These are phyloP conservation scores for Arthrobotrys sinensis DNA, from an alignment of 2,329 filamentous ascomycete genomes.

Conservation along the genomic window DNA sequence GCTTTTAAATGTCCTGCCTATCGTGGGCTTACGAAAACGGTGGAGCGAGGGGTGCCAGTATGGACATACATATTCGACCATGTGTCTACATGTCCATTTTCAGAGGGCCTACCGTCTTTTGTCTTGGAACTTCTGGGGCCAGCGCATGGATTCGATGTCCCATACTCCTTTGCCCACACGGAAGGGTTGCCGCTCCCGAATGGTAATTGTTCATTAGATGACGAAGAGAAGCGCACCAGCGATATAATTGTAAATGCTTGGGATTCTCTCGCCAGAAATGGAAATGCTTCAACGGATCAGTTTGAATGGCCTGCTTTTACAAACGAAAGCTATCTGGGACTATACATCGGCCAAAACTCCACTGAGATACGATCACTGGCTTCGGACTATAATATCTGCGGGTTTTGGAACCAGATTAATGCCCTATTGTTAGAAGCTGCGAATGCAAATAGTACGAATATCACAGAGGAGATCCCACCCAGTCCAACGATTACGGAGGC, in stretches of 20 bases:
- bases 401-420: constrained; percentile 45
- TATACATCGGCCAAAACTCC: constrained; percentile 33
- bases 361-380: constrained; percentile 22
- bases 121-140: constrained; percentile 22
- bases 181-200: constrained; percentile 26
- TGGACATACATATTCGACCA: constrained; percentile 50
- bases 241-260: constrained; percentile 27
- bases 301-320: constrained; percentile 45
- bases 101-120: neutral
- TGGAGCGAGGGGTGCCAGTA: constrained; percentile 38
- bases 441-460: constrained; percentile 31
- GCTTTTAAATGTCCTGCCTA: constrained; percentile 41
- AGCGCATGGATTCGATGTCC: constrained; percentile 33
- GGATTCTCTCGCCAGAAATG: constrained; percentile 14
- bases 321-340: constrained; percentile 32
- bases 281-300: constrained; percentile 30
- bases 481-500: constrained; percentile 21
- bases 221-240: constrained; percentile 23
- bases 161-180: constrained; percentile 27
- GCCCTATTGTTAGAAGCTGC: constrained; percentile 25
- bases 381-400: constrained; percentile 39
- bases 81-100: constrained; percentile 10
- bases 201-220: constrained; percentile 30
- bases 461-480: constrained; percentile 16
- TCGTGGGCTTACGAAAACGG: constrained; percentile 26